These are phyloP conservation scores for Barbatosphaeria neglecta DNA, from an alignment of 495 filamentous ascomycete genomes.

Conservation along the genomic window DNA sequence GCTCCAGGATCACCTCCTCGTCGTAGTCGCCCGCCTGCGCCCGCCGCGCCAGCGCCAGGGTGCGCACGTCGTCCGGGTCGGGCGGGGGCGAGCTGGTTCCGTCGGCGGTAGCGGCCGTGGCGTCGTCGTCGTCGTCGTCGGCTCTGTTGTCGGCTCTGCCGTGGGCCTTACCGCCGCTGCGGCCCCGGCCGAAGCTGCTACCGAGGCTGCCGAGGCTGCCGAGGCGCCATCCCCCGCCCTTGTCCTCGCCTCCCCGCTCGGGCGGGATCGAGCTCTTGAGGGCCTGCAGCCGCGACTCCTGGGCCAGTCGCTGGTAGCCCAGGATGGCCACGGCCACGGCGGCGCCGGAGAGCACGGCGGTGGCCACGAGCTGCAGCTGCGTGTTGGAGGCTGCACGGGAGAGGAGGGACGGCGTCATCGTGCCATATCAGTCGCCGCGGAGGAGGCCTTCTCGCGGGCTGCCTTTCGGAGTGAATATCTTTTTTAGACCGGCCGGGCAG, in stretches of 20 bases:
- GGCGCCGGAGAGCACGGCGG: constrained; percentile 63
- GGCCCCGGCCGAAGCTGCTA: no score
- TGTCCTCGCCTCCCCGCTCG: constrained; percentile 27
- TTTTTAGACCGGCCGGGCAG: no score
- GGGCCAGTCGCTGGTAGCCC: constrained; percentile 54
- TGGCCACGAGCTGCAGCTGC: constrained; percentile 56
- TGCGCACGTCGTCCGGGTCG: constrained; percentile 66
- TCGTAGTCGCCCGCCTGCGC: constrained; percentile 86
- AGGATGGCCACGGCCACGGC: constrained; percentile 62
- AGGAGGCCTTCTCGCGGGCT: no score
- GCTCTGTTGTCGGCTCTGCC: constrained; percentile 16
- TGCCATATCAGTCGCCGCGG: no score
- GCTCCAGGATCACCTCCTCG: constrained; percentile 89
- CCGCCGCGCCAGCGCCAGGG: constrained; percentile 61
- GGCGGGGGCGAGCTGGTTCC: constrained; percentile 41
- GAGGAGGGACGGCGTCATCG: constrained; percentile 26
- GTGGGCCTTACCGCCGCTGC: no score
- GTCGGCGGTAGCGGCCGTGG: no score
- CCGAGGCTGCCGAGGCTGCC: no score
- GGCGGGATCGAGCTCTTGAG: constrained; percentile 67
- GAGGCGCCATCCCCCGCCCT: no score
- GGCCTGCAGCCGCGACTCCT: constrained; percentile 49
- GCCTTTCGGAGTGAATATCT: no score
- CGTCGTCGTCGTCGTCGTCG: neutral
- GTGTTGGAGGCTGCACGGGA: constrained; percentile 19